Base-by-base conservation (phyloP, 2,329 filamentous ascomycete species). In the Canariomyces notabilis region DNA sequence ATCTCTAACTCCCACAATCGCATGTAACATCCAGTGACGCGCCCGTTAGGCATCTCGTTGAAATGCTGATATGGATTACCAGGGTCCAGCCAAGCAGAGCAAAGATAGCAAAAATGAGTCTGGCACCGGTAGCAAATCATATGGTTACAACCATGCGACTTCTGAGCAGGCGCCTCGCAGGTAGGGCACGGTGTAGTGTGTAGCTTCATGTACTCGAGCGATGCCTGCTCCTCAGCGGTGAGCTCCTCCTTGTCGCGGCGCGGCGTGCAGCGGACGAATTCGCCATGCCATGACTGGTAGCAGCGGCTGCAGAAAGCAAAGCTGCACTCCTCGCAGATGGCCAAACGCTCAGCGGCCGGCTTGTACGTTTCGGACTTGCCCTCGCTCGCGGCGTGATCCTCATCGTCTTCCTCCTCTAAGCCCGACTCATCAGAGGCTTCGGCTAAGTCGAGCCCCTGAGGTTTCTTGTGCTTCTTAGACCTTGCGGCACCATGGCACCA, bases 81-180 rank as follows among this genome's bases (percentile, higher is more conserved):
- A 0, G 86, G 80, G 46, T 84, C 77, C 34, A 98, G 75, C 86
- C 88, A 97, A n/a, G 82, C 77, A 0, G 85, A 85, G 62, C 93
- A 97, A 1, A 97, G 76, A 57, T 97, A 97, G 70, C 93, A 98
- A 64, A 96, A 97, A 65, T 97, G 91, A 2, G 88, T 86, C 42
- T 84, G 76, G 71, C 93, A 98, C 53, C 87, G 83, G 64, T 85
- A 88, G 67, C 91, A 96, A 40, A 84, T 87, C 89, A 97, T 97
- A 67, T 96, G 90, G 66, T 96, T 96, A 73, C 93, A 98, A 32
- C 93, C 93, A 61, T 87, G 82, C 1, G 85, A 88, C 72, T 98
- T 98, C 63, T 95, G 88, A 18, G 84, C 85, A 0, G 88, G 88
- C 1, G 85, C 83, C 22, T 75, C 80, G 68, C 93, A 98, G 4